Evolutionary conservation across 306 rosid species (phyloP).

Genomic region (Acmispon strigosus): DNA sequence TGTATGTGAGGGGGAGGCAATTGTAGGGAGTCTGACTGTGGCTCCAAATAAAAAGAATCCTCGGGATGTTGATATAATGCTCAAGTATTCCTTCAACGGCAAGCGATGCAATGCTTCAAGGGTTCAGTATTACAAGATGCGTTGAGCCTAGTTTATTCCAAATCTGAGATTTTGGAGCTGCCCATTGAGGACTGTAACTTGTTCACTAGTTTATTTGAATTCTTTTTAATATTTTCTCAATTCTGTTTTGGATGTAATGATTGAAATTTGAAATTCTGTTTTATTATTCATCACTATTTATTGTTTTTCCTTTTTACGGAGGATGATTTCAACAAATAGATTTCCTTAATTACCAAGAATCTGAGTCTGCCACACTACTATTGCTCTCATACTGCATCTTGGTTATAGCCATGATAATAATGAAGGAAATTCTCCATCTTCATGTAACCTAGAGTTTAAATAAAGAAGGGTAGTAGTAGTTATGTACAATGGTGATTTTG

Average conservation of each 20-base stretch:
- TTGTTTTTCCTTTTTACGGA: not conserved
- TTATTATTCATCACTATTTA: not conserved
- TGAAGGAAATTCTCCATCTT: not conserved
- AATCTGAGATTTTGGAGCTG: slow-evolving; percentile 23
- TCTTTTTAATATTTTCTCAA: slow-evolving; percentile 17
- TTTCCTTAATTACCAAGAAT: not conserved
- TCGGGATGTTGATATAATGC: slow-evolving; percentile 79
- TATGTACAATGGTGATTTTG: too few species aligned
- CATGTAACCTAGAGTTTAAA: not conserved
- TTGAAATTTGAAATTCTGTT: slow-evolving; percentile 26
- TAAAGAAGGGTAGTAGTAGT: too few species aligned
- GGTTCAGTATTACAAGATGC: slow-evolving; percentile 84
- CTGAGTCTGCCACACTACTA: not conserved
- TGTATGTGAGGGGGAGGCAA: slow-evolving; percentile 78
- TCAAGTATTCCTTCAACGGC: slow-evolving; percentile 76
- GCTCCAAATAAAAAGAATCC: slow-evolving; percentile 83
- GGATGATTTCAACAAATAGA: not conserved
- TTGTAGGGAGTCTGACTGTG: slow-evolving; percentile 71
- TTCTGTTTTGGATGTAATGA: slow-evolving; percentile 20
- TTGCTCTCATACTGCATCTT: not conserved
- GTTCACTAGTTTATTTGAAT: slow-evolving; percentile 17
- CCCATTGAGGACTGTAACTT: not conserved
- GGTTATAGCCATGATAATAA: not conserved
- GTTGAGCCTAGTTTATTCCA: slow-evolving; percentile 28
- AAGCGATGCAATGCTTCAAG: slow-evolving; percentile 51